A percentile compares a stretch with the other conserved stretches of the same genome.
phyloP scores from a whole-genome alignment of 768 basidiomycete species.

The Paxillus ammoniavirescens region DNA sequence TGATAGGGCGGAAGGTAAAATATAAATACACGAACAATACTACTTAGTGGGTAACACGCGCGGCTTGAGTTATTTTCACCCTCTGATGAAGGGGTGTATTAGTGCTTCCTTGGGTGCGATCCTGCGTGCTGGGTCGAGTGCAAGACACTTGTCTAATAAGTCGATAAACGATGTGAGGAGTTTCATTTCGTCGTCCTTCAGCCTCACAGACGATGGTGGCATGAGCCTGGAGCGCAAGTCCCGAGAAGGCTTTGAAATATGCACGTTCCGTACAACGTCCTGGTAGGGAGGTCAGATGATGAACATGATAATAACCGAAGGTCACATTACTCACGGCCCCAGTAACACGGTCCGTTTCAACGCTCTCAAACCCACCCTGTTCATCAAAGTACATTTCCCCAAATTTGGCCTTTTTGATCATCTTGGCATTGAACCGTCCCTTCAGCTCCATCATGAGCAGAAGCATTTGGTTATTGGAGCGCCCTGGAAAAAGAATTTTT shows the following conservation, averaged over 20 bases:
- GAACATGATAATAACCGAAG: conserved; percentile 1
- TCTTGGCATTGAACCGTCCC: conserved; percentile 88
- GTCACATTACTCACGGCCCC: conserved; percentile 61
- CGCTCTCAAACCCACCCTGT: conserved; percentile 78
- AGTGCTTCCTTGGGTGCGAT: conserved; percentile 91
- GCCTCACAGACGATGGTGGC: conserved; percentile 72
- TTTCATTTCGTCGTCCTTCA: conserved; percentile 89
- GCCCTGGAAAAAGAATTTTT: conserved; percentile 96
- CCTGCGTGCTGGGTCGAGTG: conserved; percentile 81
- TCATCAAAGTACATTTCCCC: conserved; percentile 94
- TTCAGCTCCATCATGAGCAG: conserved; percentile 97
- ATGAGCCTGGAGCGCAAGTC: conserved; percentile 83
- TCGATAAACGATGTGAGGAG: conserved; percentile 80
- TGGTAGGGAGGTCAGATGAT: conserved; percentile 34
- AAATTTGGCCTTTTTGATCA: conserved; percentile 94
- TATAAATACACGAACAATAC: conserved; percentile 25
- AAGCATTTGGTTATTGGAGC: conserved; percentile 97
- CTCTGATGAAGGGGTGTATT: conserved; percentile 80
- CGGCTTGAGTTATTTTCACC: conserved; percentile 29
- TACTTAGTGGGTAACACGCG: conserved; percentile 9
- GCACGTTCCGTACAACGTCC: conserved; percentile 80
- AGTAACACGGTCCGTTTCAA: conserved; percentile 82
- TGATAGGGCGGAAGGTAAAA: conserved; percentile 5
- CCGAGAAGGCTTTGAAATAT: conserved; percentile 76
- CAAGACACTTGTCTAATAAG: conserved; percentile 86